Base-by-base conservation (phyloP, 768 basidiomycete species). In the Amanita molliuscula region DNA sequence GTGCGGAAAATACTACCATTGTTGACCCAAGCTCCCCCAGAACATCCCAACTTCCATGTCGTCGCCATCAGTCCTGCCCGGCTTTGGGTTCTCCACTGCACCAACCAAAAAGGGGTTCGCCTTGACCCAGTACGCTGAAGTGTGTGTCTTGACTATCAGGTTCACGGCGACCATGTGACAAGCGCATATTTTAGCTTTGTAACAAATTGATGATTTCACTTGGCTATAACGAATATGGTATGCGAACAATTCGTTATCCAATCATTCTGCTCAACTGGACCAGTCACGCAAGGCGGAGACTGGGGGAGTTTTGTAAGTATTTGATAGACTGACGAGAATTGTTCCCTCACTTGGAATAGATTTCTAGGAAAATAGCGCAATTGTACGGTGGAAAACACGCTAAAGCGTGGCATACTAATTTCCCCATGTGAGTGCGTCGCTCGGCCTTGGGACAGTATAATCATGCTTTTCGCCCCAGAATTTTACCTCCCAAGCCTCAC, bases 71-170 rank as follows among this genome's bases (percentile, higher is more conserved):
- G 79, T 54, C 55, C 55, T 84, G 2, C 82, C 82, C 10, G 79
- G 78, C 0, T 84, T 62, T 61, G 82, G 79, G 0, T 83, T 82
- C 59, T 82, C 81, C 0, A 68, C 77, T 10, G 75, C 70, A 1
- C 72, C 77, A 3, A 68, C 56, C 34, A 77, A 74, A 56, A 67
- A 66, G 54, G 79, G 77, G 2, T 81, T 82, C 48, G 55, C 51
- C 3, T 28, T 62, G 1, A 31, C 58, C 1, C 77, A 82, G 49
- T 78, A 73, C 44, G 79, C 79, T 1, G 77, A 83, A 64, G 81
- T 75, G 38, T 8, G 54, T 48, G 9, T 44, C 4, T 36, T n/a
- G 5, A 3, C 25, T 15, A n/a, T 48, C 37, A 25, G 9, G 16
- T 13, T 11, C 18, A 80, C 84, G 63, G 75, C 7, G 35, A 3